Base-by-base conservation (phyloP, 2,329 filamentous ascomycete genomes). In the Trichothecium sympodiale region DNA sequence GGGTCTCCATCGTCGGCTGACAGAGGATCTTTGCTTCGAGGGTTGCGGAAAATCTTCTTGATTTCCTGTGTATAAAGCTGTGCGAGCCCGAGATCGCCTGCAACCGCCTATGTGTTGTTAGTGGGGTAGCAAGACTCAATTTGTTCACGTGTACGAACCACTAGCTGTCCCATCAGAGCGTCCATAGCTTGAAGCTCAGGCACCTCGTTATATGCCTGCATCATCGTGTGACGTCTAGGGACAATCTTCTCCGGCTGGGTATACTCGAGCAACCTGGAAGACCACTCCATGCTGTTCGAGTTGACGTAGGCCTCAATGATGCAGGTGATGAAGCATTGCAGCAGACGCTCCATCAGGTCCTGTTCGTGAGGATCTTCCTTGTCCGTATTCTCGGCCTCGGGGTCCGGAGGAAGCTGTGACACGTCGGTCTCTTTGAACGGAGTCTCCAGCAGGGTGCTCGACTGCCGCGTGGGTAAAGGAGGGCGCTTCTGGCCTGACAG, bases 261-360 rank as follows among this genome's bases (percentile, higher is more conserved):
- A 40, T 71, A 77, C 55, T 89, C 83, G 42, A 83, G 65, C 38
- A 87, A 55, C 34, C 83, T 62, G 12, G 71, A 60, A 3, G 76
- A 68, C 77, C 76, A 80, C 31, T 72, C 68, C 53, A 80, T 54
- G 17, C 63, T 61, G 44, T 77, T 71, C 6, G 59, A 62, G 44
- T 77, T 76, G 41, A 84, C 69, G 45, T 85, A 89, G 31, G 80
- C 72, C 51, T 88, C 83, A 9, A 88, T 59, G 14, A 88, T 61
- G 50, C 83, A 82, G 0, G 81, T 85, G n/a, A 85, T 67, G 53
- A 91, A 88, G 2, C 79, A 77, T 49, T 85, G 79, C 17, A 89
- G 58, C 13, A 89, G 61, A 38, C 71, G 74, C 26, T 65, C 64
- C 48, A 80, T 74, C 41, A 87, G 61, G 8, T 66, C 69, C 3